Conservation (phyloP, 73 alveolate species). For the Paramecium caudatum region DNA sequence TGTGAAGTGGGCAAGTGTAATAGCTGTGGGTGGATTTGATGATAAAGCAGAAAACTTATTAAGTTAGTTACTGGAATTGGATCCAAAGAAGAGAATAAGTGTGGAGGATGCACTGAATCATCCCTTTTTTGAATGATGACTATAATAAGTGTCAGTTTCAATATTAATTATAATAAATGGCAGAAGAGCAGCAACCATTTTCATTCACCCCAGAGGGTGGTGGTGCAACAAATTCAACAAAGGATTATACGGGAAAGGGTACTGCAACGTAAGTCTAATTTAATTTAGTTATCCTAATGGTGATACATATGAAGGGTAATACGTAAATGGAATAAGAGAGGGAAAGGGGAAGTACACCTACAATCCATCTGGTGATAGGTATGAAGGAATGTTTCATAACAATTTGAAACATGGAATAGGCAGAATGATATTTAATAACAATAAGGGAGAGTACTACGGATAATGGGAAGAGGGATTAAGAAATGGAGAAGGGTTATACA, state of each 20-base stretch:
- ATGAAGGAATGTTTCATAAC: slow-evolving; percentile 86
- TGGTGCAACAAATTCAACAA: slow-evolving; percentile 78
- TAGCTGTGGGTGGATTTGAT: slow-evolving; percentile 74
- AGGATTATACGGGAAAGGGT: slow-evolving; percentile 89
- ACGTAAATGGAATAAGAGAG: slow-evolving; percentile 85
- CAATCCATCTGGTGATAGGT: slow-evolving; percentile 68
- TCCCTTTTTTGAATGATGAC: slow-evolving; percentile 84
- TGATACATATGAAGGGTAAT: slow-evolving; percentile 91
- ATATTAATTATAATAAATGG: slow-evolving; percentile 7
- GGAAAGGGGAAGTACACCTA: slow-evolving; percentile 81
- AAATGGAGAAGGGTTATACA: slow-evolving; percentile 95
- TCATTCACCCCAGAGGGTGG: slow-evolving; percentile 77
- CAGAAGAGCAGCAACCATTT: slow-evolving; percentile 61
- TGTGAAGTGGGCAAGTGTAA: slow-evolving; percentile 79
- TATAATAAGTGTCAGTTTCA: background rate
- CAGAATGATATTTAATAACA: slow-evolving; percentile 82
- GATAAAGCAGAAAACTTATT: slow-evolving; percentile 78
- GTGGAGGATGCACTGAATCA: slow-evolving; percentile 91
- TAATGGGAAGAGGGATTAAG: slow-evolving; percentile 88
- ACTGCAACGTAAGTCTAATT: slow-evolving; percentile 75
- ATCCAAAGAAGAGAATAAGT: slow-evolving; percentile 88
- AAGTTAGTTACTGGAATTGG: slow-evolving; percentile 71
- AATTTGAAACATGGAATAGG: slow-evolving; percentile 95
- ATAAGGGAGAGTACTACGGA: slow-evolving; percentile 88
- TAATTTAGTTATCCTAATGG: slow-evolving; percentile 85